Conservation (phyloP, 2,329 filamentous ascomycete genomes). For the Thielaviopsis populi region DNA sequence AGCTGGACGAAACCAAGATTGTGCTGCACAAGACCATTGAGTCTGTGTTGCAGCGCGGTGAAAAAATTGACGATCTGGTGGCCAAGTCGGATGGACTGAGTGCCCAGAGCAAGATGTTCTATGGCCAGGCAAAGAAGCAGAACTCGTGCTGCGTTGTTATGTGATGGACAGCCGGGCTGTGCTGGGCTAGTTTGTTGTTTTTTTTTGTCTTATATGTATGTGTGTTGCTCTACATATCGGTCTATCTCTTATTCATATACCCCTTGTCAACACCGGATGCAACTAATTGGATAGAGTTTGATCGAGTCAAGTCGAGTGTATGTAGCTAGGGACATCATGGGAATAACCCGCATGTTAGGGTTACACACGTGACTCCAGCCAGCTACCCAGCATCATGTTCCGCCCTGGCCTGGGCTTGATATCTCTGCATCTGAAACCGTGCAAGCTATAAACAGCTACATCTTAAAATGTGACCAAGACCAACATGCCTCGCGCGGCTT, state of each 20-base stretch:
- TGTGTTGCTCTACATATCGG: not conserved
- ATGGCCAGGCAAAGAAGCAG: conserved; percentile 70
- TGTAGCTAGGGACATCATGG: not conserved
- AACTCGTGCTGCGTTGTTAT: conserved; percentile 62
- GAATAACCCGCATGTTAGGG: not conserved
- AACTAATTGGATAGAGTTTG: not conserved
- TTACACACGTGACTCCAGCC: not conserved
- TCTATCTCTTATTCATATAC: conserved; percentile 13
- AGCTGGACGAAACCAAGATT: conserved; percentile 95
- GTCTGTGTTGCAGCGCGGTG: conserved; percentile 69
- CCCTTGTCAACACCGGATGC: conserved; percentile 3
- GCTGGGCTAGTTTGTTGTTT: not conserved
- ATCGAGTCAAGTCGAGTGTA: not conserved
- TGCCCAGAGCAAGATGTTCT: conserved; percentile 94
- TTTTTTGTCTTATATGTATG: not conserved
- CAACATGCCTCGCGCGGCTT: not conserved
- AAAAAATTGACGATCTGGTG: conserved; percentile 92
- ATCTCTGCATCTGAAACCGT: not conserved
- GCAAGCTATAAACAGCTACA: not conserved
- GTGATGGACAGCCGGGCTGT: conserved; percentile 28
- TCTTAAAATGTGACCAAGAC: not conserved
- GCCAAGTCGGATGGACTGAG: conserved; percentile 85
- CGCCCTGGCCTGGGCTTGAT: not conserved
- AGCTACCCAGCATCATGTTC: too few relatives aligned
- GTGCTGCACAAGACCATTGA: conserved; percentile 95